A percentile compares a stretch with the other conserved stretches of the same genome.
Conservation (phyloP, 2,329 filamentous ascomycete species). For the Lachnellula willkommii region DNA sequence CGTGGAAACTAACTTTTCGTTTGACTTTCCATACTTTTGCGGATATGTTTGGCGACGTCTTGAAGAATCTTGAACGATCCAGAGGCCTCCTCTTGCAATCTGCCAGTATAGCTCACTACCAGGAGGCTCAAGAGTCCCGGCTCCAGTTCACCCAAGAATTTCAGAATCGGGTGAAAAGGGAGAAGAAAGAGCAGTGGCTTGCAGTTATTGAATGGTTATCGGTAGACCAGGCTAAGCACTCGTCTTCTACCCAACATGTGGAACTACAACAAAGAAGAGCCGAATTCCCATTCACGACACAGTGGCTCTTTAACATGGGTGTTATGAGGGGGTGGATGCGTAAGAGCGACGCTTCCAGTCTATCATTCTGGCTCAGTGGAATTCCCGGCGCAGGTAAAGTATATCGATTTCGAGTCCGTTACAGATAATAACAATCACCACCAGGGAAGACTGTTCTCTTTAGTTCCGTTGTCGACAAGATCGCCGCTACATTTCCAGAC, state of each 20-base stretch:
- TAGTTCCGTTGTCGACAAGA: conserved; percentile 1
- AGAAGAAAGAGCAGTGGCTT: not conserved
- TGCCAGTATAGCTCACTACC: conserved; percentile 5
- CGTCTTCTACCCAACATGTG: not conserved
- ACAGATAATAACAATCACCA: not conserved
- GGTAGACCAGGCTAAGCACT: not conserved
- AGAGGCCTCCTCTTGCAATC: conserved; percentile 16
- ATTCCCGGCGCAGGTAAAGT: conserved; percentile 3
- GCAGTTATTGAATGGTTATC: not conserved
- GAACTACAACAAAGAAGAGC: not conserved
- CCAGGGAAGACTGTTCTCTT: conserved; percentile 1
- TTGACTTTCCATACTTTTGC: conserved; percentile 30
- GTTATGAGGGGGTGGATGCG: not conserved
- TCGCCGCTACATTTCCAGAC: not conserved
- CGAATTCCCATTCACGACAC: not conserved
- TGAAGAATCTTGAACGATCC: conserved; percentile 27
- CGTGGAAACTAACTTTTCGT: conserved; percentile 1
- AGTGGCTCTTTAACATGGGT: not conserved
- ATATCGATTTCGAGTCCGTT: not conserved
- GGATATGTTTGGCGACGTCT: conserved; percentile 28
- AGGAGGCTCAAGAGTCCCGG: conserved; percentile 4
- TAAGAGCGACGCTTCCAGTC: not conserved
- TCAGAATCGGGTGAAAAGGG: not conserved
- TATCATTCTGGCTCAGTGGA: conserved; percentile 4
- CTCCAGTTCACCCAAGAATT: not conserved